A percentile compares a stretch with the other conserved stretches of the same genome.
Conservation (phyloP, 169 alveolate species). For the Prorocentrum cordatum region DNA sequence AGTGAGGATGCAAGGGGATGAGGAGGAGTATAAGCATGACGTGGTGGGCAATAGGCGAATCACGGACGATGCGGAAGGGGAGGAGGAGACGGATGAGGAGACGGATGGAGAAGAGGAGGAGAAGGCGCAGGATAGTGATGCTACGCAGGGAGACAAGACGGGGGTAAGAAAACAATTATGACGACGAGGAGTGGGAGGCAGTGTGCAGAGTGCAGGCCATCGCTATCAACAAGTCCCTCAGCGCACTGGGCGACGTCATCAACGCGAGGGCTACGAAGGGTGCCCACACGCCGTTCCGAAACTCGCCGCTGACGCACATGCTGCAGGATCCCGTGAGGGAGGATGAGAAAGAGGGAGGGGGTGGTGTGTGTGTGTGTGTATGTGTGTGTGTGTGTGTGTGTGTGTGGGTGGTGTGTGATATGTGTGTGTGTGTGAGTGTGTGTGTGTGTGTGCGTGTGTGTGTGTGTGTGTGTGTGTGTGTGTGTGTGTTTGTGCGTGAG, state of each 20-base stretch:
- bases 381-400: no score
- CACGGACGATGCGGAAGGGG: background rate
- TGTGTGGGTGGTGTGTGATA: no score
- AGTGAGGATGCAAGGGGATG: background rate
- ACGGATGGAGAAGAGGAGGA: background rate
- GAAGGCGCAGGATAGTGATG: background rate
- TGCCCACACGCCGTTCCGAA: conserved; percentile 50
- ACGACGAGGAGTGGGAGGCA: background rate
- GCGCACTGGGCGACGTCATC: background rate
- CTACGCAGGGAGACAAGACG: background rate
- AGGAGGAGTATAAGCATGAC: background rate
- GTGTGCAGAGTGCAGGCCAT: background rate
- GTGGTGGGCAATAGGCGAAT: background rate
- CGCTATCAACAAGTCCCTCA: background rate
- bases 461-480: no score
- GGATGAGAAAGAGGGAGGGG: no score
- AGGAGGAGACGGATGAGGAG: background rate
- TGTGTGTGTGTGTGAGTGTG: no score
- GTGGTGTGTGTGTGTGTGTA: no score
- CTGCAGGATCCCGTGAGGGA: conserved; percentile 34
- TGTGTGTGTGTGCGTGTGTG: no score
- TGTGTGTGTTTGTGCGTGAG: no score
- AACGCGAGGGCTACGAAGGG: background rate
- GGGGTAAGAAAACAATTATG: background rate
- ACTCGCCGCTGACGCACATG: conserved; percentile 45